Percentiles rank a stretch among this genome's conserved stretches.
Evolutionary conservation across 2,329 filamentous ascomycete genomes (phyloP).

Genomic region (Pleurostoma richardsiae): DNA sequence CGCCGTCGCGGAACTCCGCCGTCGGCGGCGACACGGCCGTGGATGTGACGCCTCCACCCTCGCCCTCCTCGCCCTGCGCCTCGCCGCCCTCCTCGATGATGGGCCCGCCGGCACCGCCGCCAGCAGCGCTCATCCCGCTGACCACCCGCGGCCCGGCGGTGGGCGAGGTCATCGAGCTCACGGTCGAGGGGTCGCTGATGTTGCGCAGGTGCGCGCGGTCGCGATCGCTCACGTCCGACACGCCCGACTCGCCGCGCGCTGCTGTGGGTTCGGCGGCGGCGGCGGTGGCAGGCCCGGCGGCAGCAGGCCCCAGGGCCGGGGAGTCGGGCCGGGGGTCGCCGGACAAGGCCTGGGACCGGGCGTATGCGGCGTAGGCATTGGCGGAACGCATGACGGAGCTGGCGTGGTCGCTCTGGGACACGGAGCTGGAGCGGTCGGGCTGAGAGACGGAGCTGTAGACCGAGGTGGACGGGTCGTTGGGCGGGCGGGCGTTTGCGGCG

Average conservation of each 20-base stretch:
- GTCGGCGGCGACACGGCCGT: conserved; percentile 20
- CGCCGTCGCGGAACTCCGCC: conserved; percentile 11
- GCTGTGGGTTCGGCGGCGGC: not conserved
- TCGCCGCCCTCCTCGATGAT: conserved; percentile 5
- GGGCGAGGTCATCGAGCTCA: conserved; percentile 22
- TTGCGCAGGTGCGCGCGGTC: conserved; percentile 34
- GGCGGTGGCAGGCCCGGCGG: conserved; percentile 3
- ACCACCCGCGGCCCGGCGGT: conserved; percentile 3
- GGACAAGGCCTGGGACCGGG: not conserved
- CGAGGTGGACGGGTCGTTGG: no score
- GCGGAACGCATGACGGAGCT: conserved; percentile 15
- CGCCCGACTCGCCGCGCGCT: conserved; percentile 25
- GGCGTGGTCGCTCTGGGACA: conserved; percentile 22
- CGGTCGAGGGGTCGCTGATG: conserved; percentile 31
- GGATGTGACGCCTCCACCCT: conserved; percentile 5
- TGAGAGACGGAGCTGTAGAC: conserved; percentile 16
- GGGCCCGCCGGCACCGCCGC: conserved; percentile 2
- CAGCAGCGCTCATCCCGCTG: not conserved
- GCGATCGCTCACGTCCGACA: conserved; percentile 34
- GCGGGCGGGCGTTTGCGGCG: conserved; percentile 7
- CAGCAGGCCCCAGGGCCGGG: conserved; percentile 1
- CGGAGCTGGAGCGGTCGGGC: conserved; percentile 20
- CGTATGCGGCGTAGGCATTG: not conserved
- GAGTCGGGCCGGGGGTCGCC: conserved; percentile 3
- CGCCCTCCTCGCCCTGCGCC: not conserved